Percentiles rank a stretch among this genome's conserved stretches.
These are phyloP conservation scores for Dactylorhiza incarnata DNA, from an alignment of 106 monocot species.

Conservation along the genomic window DNA sequence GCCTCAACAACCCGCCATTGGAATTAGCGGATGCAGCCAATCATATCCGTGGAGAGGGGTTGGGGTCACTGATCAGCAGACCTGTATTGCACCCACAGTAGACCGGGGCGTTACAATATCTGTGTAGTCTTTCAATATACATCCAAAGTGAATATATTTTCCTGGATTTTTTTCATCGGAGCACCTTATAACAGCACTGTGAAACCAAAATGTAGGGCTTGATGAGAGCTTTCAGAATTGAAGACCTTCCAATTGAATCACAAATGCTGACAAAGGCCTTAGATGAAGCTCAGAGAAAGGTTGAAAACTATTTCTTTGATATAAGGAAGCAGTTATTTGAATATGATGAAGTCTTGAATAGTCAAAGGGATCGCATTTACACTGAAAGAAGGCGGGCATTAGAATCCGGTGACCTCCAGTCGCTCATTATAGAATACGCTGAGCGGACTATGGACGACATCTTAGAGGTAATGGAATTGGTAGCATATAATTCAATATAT, in stretches of 20 bases:
- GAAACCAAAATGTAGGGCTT: constrained; percentile 52
- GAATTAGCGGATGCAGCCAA: too few relatives aligned
- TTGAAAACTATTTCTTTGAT: constrained; percentile 97
- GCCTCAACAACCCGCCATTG: too few relatives aligned
- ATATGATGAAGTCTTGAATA: constrained; percentile 93
- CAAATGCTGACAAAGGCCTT: constrained; percentile 90
- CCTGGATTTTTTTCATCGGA: neutral
- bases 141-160: neutral
- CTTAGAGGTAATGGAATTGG: constrained; percentile 51
- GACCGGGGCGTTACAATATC: too few relatives aligned
- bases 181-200: constrained; percentile 1
- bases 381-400: constrained; percentile 86
- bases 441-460: constrained; percentile 98
- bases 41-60: too few relatives aligned
- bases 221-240: constrained; percentile 95
- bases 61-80: too few relatives aligned
- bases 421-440: constrained; percentile 82
- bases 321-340: constrained; percentile 94
- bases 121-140: neutral
- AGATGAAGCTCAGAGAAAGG: constrained; percentile 98
- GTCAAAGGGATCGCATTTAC: constrained; percentile 91
- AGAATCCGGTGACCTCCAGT: constrained; percentile 60
- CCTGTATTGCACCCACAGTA: too few relatives aligned
- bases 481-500: neutral
- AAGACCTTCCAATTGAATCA: constrained; percentile 95